A percentile compares a stretch with the other conserved stretches of the same genome.
Conservation (phyloP, 78 protist species). For the Pelomyxa schiedti region DNA sequence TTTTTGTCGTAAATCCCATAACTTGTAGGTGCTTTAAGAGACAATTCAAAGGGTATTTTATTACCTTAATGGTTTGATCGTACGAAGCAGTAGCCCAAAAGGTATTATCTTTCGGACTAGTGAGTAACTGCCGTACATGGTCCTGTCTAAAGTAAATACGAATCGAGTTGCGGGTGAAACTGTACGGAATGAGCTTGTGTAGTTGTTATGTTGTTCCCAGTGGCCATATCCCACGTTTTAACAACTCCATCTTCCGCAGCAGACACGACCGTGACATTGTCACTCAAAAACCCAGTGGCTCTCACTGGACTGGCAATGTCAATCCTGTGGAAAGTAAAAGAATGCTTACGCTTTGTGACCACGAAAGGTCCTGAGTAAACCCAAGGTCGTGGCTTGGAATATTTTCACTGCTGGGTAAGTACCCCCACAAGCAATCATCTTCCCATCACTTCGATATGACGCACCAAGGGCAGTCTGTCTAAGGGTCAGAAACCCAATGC, state of each 20-base stretch:
- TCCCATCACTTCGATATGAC: no score
- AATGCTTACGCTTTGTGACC: no score
- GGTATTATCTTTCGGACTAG: neutral
- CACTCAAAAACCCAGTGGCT: neutral
- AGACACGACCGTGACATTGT: neutral
- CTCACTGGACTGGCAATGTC: neutral
- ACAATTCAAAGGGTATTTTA: no score
- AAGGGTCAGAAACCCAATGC: no score
- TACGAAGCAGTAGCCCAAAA: constrained; percentile 8
- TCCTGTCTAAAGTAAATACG: neutral
- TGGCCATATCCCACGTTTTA: neutral
- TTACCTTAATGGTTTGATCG: constrained; percentile 45
- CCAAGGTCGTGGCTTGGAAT: no score
- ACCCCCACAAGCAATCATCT: no score
- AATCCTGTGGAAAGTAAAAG: no score
- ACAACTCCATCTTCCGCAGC: neutral
- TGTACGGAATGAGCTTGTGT: neutral
- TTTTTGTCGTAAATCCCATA: constrained; percentile 41
- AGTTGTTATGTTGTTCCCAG: neutral
- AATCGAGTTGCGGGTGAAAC: neutral
- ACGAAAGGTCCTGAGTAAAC: no score
- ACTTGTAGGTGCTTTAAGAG: no score
- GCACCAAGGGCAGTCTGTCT: no score
- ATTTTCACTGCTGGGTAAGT: no score
- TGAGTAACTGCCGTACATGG: neutral